Evolutionary conservation across 495 filamentous ascomycete genomes (phyloP).

Genomic region (Elaphomyces granulatus): DNA sequence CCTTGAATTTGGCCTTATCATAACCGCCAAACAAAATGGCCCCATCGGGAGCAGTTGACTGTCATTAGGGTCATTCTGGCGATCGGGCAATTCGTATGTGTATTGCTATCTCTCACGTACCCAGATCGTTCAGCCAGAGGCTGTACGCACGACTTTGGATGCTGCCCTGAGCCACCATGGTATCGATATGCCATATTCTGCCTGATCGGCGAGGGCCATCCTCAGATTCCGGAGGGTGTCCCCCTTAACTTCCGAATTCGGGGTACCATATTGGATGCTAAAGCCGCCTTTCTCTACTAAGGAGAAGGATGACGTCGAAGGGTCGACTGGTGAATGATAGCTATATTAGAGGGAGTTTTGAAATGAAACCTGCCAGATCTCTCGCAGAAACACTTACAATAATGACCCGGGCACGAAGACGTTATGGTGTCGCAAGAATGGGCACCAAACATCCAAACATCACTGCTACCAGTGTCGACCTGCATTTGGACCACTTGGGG

Average conservation of each 20-base stretch:
- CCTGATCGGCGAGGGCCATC: conserved; percentile 52
- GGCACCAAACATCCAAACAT: conserved; percentile 45
- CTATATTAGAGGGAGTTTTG: no score
- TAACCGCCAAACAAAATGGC: conserved; percentile 64
- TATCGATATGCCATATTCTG: conserved; percentile 39
- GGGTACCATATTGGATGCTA: conserved; percentile 62
- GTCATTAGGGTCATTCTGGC: no score
- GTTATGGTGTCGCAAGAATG: conserved; percentile 2
- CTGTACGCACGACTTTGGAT: conserved; percentile 57
- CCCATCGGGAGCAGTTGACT: conserved; percentile 42
- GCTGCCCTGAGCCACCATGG: conserved; percentile 42
- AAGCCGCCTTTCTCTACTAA: conserved; percentile 41
- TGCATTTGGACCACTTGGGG: conserved; percentile 38
- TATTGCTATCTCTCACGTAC: no score
- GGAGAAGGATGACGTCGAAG: no score
- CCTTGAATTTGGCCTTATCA: conserved; percentile 50
- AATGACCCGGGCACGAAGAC: no score
- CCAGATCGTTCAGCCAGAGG: conserved; percentile 66
- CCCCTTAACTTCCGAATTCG: conserved; percentile 48
- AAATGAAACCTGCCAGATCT: no score
- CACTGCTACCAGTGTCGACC: conserved; percentile 62
- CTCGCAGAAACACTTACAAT: no score
- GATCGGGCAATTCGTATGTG: no score
- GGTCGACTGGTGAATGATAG: no score
- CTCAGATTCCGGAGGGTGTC: conserved; percentile 45